phyloP scores from a whole-genome alignment of 495 filamentous ascomycete genomes.

The Penicillium flavigenum region DNA sequence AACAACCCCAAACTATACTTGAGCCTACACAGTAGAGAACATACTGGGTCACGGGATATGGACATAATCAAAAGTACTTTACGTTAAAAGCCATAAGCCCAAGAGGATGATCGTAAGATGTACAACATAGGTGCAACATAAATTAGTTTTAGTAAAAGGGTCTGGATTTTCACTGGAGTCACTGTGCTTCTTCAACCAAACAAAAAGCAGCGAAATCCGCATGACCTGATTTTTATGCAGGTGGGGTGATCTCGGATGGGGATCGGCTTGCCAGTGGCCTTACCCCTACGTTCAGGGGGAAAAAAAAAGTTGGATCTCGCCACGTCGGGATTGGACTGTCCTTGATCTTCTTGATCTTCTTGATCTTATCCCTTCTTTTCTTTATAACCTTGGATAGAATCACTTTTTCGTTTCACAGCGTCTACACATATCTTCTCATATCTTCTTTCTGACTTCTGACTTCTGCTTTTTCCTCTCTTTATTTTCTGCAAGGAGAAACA shows the following conservation, averaged over 20 bases:
- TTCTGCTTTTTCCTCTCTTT: neutral
- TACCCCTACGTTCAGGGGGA: constrained; percentile 30
- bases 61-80: neutral
- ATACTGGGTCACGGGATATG: constrained; percentile 2
- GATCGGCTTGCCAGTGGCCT: constrained; percentile 44
- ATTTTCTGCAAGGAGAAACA: neutral
- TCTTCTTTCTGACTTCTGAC: neutral
- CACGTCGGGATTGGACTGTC: constrained; percentile 38
- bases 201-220: constrained; percentile 18
- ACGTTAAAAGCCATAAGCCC: neutral
- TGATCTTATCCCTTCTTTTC: neutral
- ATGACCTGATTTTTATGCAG: constrained; percentile 18
- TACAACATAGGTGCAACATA: too few species aligned
- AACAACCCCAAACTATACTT: constrained; percentile 7
- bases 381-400: neutral
- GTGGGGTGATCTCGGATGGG: constrained; percentile 28
- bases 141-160: neutral
- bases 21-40: constrained; percentile 14
- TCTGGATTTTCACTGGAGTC: neutral
- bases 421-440: neutral
- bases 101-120: neutral
- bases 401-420: neutral
- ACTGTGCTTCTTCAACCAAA: constrained; percentile 13
- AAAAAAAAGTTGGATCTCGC: constrained; percentile 36
- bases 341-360: neutral